Evolutionary conservation across 371 early-diverging fungal genomes (phyloP).

Genomic region (Mortierella sp.): DNA sequence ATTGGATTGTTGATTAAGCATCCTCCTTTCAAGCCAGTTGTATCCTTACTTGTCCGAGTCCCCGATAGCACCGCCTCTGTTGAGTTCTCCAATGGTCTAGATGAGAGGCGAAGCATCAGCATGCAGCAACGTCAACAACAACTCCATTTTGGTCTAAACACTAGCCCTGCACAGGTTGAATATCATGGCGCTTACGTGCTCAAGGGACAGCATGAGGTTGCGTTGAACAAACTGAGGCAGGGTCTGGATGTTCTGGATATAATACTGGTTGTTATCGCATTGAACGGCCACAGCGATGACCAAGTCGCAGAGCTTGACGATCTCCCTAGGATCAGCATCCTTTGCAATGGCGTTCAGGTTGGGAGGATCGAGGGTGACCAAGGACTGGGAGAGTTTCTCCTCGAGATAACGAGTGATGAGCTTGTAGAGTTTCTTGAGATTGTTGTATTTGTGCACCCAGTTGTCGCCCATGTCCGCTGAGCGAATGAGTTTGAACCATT

Average conservation of each 20-base stretch:
- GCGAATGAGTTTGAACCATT: conserved; percentile 87
- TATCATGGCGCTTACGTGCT: no score
- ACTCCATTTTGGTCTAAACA: no score
- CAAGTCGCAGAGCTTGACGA: conserved; percentile 82
- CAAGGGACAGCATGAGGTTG: conserved; percentile 88
- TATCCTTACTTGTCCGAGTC: conserved; percentile 46
- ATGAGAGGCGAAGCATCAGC: background rate
- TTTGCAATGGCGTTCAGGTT: conserved; percentile 87
- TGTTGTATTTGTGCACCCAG: conserved; percentile 94
- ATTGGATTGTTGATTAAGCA: no score
- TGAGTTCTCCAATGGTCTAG: conserved; percentile 44
- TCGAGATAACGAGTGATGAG: conserved; percentile 87
- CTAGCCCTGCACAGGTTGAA: no score
- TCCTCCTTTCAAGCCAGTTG: background rate
- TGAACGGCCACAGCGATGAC: conserved; percentile 88
- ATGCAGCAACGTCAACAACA: no score
- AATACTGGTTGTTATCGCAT: conserved; percentile 78
- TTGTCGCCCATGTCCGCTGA: conserved; percentile 85
- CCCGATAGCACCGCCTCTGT: conserved; percentile 33
- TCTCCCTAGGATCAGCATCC: conserved; percentile 75
- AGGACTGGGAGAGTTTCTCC: conserved; percentile 77
- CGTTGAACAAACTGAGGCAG: conserved; percentile 78
- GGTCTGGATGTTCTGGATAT: conserved; percentile 84
- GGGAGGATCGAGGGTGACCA: conserved; percentile 64
- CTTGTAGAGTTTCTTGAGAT: conserved; percentile 87